These are phyloP conservation scores for Penicillium crustosum DNA, from an alignment of 2,329 filamentous ascomycete genomes.

Conservation along the genomic window DNA sequence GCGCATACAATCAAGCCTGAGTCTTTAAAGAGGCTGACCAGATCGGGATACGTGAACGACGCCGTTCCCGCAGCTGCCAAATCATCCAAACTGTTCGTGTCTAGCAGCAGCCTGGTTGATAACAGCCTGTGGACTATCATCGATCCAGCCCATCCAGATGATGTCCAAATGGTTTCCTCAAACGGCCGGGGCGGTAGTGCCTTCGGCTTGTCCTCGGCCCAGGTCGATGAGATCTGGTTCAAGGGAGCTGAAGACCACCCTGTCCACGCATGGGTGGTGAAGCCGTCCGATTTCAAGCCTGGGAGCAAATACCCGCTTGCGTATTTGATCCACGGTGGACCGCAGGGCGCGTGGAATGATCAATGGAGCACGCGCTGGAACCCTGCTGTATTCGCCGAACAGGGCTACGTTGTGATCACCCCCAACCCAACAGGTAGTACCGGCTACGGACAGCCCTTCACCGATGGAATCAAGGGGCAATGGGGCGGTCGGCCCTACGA, in stretches of 20 bases:
- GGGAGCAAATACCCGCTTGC: constrained; percentile 54
- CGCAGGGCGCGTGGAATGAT: constrained; percentile 54
- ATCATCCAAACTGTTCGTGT: constrained; percentile 42
- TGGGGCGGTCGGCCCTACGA: constrained; percentile 58
- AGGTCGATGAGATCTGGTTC: constrained; percentile 50
- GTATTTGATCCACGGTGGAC: constrained; percentile 56
- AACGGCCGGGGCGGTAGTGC: constrained; percentile 36
- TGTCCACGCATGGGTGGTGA: constrained; percentile 50
- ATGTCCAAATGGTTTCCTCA: constrained; percentile 41
- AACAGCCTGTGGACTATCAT: constrained; percentile 47
- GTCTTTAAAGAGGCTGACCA: constrained; percentile 40
- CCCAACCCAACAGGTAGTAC: constrained; percentile 61
- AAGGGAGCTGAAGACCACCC: constrained; percentile 45
- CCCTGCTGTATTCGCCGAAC: constrained; percentile 57
- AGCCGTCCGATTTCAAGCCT: constrained; percentile 48
- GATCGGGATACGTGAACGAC: constrained; percentile 43
- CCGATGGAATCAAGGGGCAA: constrained; percentile 51
- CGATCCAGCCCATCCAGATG: constrained; percentile 33
- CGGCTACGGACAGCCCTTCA: constrained; percentile 57
- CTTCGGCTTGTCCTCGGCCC: constrained; percentile 44
- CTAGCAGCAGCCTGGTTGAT: constrained; percentile 47
- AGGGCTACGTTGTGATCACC: constrained; percentile 60
- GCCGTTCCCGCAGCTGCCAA: constrained; percentile 36
- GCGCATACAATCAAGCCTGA: constrained; percentile 31
- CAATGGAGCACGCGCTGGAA: constrained; percentile 58